Base-by-base conservation (phyloP, 345 rosid genomes). In the Anastatica hierochuntica region DNA sequence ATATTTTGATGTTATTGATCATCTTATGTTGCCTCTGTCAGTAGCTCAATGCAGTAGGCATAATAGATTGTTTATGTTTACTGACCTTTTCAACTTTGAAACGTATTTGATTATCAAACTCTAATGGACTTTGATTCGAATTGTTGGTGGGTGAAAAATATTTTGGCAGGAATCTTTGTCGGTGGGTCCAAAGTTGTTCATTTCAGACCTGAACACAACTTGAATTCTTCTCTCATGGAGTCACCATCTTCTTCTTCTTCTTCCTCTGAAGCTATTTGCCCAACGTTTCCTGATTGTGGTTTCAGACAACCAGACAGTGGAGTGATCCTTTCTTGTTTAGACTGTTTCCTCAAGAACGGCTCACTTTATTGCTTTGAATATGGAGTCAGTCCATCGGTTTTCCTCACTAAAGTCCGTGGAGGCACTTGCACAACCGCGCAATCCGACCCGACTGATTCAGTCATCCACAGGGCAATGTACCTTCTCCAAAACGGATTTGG, bases 151-250 rank as follows among this genome's bases (percentile, higher is more conserved):
- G 14, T n/a, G n/a, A n/a, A n/a, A n/a, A 53, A 38, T 10, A 8
- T 36, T 45, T 23, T 10, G 59, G 60, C 56, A 92, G 99, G 97
- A 24, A 80, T 92, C 33, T 92, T 69, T 77, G 95, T 92, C 12
- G 99, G 99, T 45, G 99, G 97, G 70, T 83, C 88, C 84, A 92
- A 92, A 74, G 94, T 92, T 63, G 97, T 92, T 58, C 99, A 88
- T 53, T 92, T 92, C 74, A 80, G 81, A 58, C 97, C 97, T 23
- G 80, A 84, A 52, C 62, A 53, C 12, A 76, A 68, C 44, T 43
- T 73, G 14, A 58, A 73, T 66, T 59, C 67, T n/a, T 68, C 68
- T 13, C 48, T 35, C 31, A 37, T 19, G n/a, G 62, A 64, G 36
- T 59, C 71, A 11, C n/a, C 42, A 30, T 29, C 66, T 15, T 31